Evolutionary conservation across 179 eudicot species (phyloP).

Genomic region (Vitellaria paradoxa): DNA sequence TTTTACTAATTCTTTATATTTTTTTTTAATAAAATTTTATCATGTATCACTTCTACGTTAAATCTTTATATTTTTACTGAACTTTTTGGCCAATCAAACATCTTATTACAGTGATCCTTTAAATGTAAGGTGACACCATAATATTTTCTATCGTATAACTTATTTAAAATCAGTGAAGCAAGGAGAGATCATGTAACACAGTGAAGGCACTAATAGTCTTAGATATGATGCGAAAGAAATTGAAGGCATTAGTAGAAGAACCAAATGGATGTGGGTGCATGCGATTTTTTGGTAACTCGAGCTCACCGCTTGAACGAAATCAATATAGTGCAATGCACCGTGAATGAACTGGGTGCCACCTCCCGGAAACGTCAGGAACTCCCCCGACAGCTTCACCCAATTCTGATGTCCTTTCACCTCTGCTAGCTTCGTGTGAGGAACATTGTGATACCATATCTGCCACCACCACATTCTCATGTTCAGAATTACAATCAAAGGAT

Average conservation of each 20-base stretch:
- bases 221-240: not conserved
- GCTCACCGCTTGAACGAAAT: conserved; percentile 64
- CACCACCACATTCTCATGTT: conserved; percentile 14
- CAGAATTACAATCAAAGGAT: not conserved
- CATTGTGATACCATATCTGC: conserved; percentile 89
- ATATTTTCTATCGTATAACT: no score
- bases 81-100: no score
- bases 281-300: not conserved
- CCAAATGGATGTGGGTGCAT: not conserved
- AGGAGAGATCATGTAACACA: no score
- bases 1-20: no score
- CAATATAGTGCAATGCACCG: conserved; percentile 78
- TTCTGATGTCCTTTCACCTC: conserved; percentile 81
- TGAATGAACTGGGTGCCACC: conserved; percentile 90
- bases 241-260: conserved; percentile 3
- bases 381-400: conserved; percentile 83
- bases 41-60: no score
- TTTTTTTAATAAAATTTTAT: no score
- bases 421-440: conserved; percentile 72
- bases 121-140: no score
- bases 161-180: not conserved
- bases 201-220: not conserved
- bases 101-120: no score
- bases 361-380: conserved; percentile 74
- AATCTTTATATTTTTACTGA: no score